These are phyloP conservation scores for Volvox carteri DNA, from an alignment of 163 green algal species.

Conservation along the genomic window DNA sequence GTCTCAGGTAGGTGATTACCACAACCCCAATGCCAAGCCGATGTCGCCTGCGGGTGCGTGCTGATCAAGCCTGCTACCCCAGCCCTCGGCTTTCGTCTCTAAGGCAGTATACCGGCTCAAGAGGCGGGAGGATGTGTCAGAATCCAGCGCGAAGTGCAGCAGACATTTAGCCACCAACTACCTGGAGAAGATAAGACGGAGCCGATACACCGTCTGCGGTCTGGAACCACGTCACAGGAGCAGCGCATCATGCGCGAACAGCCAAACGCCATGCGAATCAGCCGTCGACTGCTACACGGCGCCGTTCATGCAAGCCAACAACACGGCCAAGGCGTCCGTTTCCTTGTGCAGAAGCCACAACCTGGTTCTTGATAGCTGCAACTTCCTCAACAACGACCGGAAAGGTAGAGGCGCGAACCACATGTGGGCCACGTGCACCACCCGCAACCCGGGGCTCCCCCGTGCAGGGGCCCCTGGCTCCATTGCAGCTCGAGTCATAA, in stretches of 20 bases:
- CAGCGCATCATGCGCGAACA: too few relatives aligned
- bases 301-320: background rate
- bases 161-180: background rate
- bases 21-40: too few relatives aligned
- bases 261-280: background rate
- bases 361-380: slow-evolving; percentile 39
- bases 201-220: background rate
- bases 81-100: slow-evolving; percentile 20
- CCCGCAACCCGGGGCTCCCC: too few relatives aligned
- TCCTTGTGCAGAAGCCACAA: slow-evolving; percentile 40
- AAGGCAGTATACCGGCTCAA: background rate
- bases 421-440: too few relatives aligned
- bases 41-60: background rate
- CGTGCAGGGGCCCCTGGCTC: too few relatives aligned
- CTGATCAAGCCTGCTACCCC: background rate
- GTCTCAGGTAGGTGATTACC: slow-evolving; percentile 16
- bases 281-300: slow-evolving; percentile 45
- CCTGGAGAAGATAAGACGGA: slow-evolving; percentile 27
- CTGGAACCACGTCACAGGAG: too few relatives aligned
- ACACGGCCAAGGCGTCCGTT: background rate
- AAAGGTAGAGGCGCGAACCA: background rate
- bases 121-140: background rate
- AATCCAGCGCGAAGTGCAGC: background rate
- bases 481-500: too few relatives aligned
- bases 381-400: background rate